A percentile compares a stretch with the other conserved stretches of the same genome.
Evolutionary conservation across 1,284 basidiomycete species (phyloP).

Genomic region (Marasmius oreades): DNA sequence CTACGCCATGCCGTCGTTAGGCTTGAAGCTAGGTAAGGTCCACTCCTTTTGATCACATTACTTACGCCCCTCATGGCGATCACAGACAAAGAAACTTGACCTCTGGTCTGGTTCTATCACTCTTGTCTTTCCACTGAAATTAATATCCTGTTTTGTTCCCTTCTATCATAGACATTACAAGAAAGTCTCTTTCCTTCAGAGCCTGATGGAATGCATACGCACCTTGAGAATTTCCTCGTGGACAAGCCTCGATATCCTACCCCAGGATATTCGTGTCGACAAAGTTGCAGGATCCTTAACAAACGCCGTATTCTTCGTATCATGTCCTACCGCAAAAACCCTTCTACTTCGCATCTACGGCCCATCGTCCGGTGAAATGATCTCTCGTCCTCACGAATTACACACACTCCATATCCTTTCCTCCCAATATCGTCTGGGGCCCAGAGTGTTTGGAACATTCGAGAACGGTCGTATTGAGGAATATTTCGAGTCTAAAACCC

Average conservation of each 20-base stretch:
- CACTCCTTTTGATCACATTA: neutral
- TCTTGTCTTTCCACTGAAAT: slow-evolving; percentile 17
- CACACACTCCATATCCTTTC: slow-evolving; percentile 86
- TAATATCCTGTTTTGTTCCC: slow-evolving; percentile 17
- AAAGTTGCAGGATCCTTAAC: slow-evolving; percentile 91
- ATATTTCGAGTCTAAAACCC: slow-evolving; percentile 84
- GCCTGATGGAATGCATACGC: slow-evolving; percentile 53
- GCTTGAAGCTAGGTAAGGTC: slow-evolving; percentile 72
- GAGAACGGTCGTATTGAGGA: slow-evolving; percentile 91
- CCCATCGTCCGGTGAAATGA: slow-evolving; percentile 78
- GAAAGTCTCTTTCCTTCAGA: slow-evolving; percentile 52
- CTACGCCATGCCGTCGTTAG: slow-evolving; percentile 57
- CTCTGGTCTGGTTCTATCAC: slow-evolving; percentile 33
- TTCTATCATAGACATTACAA: slow-evolving; percentile 60
- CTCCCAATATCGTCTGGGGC: slow-evolving; percentile 84
- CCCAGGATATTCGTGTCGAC: slow-evolving; percentile 57
- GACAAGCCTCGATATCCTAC: slow-evolving; percentile 41
- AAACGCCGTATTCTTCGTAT: slow-evolving; percentile 93
- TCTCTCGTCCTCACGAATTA: slow-evolving; percentile 82
- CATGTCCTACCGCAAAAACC: slow-evolving; percentile 59
- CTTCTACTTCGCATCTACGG: slow-evolving; percentile 89
- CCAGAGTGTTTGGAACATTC: slow-evolving; percentile 89
- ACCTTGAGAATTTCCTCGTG: slow-evolving; percentile 57
- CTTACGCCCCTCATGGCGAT: slow-evolving; percentile 10
- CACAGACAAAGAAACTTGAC: slow-evolving; percentile 19